phyloP scores from a whole-genome alignment of 2,329 filamentous ascomycete species.

The Colletotrichum sp. region DNA sequence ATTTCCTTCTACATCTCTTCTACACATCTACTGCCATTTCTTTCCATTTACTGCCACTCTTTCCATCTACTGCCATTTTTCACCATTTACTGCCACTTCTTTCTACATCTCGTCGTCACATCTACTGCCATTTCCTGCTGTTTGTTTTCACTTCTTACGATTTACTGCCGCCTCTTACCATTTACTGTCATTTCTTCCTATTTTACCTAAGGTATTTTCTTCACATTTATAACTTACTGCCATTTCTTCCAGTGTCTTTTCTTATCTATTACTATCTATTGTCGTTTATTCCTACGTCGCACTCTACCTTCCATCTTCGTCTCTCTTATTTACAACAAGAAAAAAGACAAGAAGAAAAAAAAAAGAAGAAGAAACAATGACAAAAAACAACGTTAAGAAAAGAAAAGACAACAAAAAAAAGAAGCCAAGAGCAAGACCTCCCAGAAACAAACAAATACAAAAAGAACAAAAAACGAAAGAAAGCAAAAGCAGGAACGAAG shows the following conservation, averaged over 20 bases:
- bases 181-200: no score
- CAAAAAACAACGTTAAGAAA: no score
- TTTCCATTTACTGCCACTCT: not conserved
- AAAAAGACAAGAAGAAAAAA: not conserved
- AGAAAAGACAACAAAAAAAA: rapidly evolving
- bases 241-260: not conserved
- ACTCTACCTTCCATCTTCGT: not conserved
- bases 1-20: not conserved
- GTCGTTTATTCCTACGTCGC: not conserved
- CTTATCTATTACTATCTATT: not conserved
- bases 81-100: not conserved
- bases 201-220: not conserved
- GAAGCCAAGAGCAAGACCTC: not conserved
- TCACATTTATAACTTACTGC: not conserved
- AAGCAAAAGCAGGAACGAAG: not conserved
- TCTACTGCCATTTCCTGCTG: not conserved
- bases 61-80: not conserved
- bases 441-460: not conserved
- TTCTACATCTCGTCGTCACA: not conserved
- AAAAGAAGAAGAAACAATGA: rapidly evolving
- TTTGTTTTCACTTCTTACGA: not conserved
- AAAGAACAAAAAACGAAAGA: no score
- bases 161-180: no score
- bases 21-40: not conserved
- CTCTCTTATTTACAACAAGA: not conserved